Evolutionary conservation across 495 filamentous ascomycete species (phyloP).

Genomic region (Cudoniella acicularis): DNA sequence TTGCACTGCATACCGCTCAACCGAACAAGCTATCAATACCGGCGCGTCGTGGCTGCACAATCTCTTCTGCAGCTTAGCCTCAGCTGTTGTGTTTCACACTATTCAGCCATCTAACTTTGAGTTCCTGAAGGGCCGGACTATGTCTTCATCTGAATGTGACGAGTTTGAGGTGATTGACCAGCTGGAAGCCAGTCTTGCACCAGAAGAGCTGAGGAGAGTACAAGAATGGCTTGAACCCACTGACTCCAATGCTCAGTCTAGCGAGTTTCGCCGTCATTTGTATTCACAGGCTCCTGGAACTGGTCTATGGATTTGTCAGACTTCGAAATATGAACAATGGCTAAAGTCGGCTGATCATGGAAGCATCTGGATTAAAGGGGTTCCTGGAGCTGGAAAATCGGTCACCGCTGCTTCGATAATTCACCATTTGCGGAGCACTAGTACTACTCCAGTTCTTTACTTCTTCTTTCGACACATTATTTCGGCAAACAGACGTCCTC

Average conservation of each 20-base stretch:
- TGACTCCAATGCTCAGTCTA: conserved; percentile 18
- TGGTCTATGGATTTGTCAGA: conserved; percentile 37
- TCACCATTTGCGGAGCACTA: conserved; percentile 30
- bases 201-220: conserved; percentile 25
- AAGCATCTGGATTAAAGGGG: conserved; percentile 43
- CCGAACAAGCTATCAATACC: no score
- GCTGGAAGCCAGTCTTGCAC: conserved; percentile 15
- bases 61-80: no score
- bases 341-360: conserved; percentile 28
- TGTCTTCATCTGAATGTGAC: conserved; percentile 13
- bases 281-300: conserved; percentile 37
- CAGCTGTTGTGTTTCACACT: no score
- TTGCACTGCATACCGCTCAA: no score
- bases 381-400: conserved; percentile 49
- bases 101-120: no score
- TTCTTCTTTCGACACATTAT: conserved; percentile 57
- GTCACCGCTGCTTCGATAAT: conserved; percentile 43
- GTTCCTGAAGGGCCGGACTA: no score
- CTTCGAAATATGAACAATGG: conserved; percentile 37
- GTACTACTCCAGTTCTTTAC: conserved; percentile 35
- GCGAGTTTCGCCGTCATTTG: conserved; percentile 34
- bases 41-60: no score
- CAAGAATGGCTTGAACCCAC: conserved; percentile 35
- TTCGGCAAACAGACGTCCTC: conserved; percentile 41
- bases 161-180: conserved; percentile 17